A percentile compares a stretch with the other conserved stretches of the same genome.
Evolutionary conservation across 2,329 filamentous ascomycete genomes (phyloP).

Genomic region (Ceratocystis colombiana): DNA sequence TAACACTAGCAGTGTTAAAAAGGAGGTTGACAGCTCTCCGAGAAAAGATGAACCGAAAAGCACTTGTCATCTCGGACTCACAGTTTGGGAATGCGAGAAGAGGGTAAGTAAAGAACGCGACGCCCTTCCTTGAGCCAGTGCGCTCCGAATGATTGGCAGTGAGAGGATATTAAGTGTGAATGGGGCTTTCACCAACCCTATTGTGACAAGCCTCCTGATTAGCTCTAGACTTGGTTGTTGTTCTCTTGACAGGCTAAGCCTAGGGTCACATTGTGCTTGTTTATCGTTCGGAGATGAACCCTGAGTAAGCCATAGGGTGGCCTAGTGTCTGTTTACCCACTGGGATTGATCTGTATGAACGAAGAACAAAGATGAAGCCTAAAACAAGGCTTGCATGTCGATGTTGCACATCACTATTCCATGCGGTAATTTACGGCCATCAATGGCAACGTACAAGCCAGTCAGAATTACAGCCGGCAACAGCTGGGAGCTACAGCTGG

Average conservation of each 20-base stretch:
- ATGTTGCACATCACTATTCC: constrained; percentile 16
- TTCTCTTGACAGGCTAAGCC: background rate
- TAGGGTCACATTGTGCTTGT: background rate
- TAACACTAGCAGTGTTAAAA: background rate
- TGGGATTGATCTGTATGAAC: background rate
- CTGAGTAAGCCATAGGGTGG: background rate
- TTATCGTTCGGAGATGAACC: background rate
- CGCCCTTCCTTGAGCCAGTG: background rate
- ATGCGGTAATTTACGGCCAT: background rate
- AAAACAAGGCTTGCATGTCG: constrained; percentile 2
- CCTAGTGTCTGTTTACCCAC: background rate
- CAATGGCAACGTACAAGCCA: background rate
- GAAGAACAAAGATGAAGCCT: background rate
- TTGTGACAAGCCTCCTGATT: too few species aligned
- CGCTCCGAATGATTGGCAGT: background rate
- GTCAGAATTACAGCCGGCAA: background rate
- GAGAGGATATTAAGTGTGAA: background rate
- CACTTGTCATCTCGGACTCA: too few species aligned
- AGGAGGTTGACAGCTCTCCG: constrained; percentile 8
- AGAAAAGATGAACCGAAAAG: too few species aligned
- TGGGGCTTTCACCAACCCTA: background rate
- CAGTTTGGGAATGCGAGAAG: background rate
- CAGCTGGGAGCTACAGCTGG: background rate
- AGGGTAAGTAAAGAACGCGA: background rate
- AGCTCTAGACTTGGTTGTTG: background rate